A percentile compares a stretch with the other conserved stretches of the same genome.
Evolutionary conservation across 1,139 yeast genomes (phyloP).

Genomic region (Diutina mesorugosa): DNA sequence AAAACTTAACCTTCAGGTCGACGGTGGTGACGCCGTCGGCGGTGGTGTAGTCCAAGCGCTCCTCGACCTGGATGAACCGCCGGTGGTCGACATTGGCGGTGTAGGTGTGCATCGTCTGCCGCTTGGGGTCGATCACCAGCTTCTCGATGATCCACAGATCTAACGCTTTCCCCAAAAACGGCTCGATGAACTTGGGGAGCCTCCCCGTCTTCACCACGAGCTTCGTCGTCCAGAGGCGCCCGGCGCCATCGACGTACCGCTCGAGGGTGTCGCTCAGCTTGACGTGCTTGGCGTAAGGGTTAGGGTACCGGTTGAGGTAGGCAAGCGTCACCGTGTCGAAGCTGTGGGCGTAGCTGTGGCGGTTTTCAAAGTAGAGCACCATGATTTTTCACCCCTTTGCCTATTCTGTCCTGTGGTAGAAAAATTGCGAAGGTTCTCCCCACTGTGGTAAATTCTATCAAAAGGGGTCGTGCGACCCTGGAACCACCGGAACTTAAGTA

Average conservation of each 20-base stretch:
- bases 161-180: constrained; percentile 59
- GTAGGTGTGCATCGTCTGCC: constrained; percentile 49
- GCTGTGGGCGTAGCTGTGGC: constrained; percentile 46
- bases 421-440: not conserved
- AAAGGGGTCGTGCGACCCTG: no score
- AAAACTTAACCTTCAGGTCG: constrained; percentile 49
- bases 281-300: constrained; percentile 87
- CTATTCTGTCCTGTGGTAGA: not conserved
- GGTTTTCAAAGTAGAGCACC: constrained; percentile 11
- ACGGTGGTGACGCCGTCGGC: constrained; percentile 22
- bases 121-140: constrained; percentile 56
- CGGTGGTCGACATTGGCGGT: constrained; percentile 83
- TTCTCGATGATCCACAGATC: constrained; percentile 82
- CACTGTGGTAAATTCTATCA: no score
- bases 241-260: constrained; percentile 42
- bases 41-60: constrained; percentile 41
- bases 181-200: constrained; percentile 69
- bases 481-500: no score
- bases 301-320: constrained; percentile 76
- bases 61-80: constrained; percentile 68
- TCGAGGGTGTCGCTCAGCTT: constrained; percentile 71
- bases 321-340: constrained; percentile 70
- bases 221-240: constrained; percentile 61
- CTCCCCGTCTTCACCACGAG: constrained; percentile 71
- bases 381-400: not conserved